Evolutionary conservation across 768 basidiomycete genomes (phyloP).

Genomic region (Cystofilobasidium macerans): DNA sequence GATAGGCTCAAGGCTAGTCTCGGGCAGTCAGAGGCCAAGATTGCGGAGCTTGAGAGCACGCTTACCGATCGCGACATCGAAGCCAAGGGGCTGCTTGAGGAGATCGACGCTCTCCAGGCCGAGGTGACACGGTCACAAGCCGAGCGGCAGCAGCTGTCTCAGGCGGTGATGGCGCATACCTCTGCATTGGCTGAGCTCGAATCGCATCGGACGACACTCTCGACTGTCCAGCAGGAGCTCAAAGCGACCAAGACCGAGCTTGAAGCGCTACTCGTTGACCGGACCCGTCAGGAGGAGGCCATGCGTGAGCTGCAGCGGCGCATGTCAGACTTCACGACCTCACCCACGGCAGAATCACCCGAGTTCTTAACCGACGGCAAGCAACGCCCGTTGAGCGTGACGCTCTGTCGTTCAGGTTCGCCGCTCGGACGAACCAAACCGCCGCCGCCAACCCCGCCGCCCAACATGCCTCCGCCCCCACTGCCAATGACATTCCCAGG

Average conservation of each 20-base stretch:
- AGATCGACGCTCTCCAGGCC: conserved; percentile 62
- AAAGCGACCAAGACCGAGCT: not conserved
- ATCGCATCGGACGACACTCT: conserved; percentile 11
- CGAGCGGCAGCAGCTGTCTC: conserved; percentile 64
- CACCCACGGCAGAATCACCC: not conserved
- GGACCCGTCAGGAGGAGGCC: conserved; percentile 11
- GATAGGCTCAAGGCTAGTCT: conserved; percentile 14
- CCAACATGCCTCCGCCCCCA: conserved; percentile 20
- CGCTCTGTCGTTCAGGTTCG: not conserved
- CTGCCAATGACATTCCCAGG: not conserved
- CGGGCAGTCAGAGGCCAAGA: not conserved
- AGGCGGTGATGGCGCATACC: not conserved
- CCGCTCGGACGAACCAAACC: conserved; percentile 5
- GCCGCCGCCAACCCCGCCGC: conserved; percentile 18
- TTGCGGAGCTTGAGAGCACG: conserved; percentile 27
- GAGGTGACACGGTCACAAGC: conserved; percentile 61
- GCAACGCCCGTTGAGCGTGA: not conserved
- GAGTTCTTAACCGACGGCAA: conserved; percentile 1
- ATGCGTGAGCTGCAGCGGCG: conserved; percentile 11
- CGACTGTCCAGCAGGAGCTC: conserved; percentile 9
- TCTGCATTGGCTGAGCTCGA: conserved; percentile 6
- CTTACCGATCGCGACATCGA: conserved; percentile 27
- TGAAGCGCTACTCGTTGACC: conserved; percentile 8
- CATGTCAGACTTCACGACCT: not conserved
- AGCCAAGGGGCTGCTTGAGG: conserved; percentile 48